Evolutionary conservation across 1,139 yeast genomes (phyloP), one percentile per base, ranked within the genome.

Genomic region (Candida pseudoviswanathii): DNA sequence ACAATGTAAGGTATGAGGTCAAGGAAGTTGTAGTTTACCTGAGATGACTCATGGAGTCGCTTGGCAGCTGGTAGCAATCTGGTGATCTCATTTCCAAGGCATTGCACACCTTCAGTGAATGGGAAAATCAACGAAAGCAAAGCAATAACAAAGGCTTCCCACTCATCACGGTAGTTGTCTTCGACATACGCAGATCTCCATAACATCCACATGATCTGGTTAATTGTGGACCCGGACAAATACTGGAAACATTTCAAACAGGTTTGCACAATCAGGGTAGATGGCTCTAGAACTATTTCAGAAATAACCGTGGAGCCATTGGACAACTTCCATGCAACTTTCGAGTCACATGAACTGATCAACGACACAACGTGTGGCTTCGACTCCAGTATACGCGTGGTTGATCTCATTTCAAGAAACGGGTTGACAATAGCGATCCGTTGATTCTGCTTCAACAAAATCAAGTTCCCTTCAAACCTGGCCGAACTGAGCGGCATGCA

Each of bases 1-100:
- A 85, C 74, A n/a, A 89, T 75, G 53, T 80, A 83, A 1, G 90
- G 89, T 2, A 84, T 66, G 59, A 81, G 65, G 41, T 81, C 81
- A 8, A 70, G 64, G 40, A 82, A 64, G 1, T 75, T 66, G 54
- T 76, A 78, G 50, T 69, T 66, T 43, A 67, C 56, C 27, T 65
- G 58, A 45, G 65, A 58, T 2, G 63, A 48, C 9, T 60, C 58
- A 34, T 67, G 70, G 4, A 80, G 63, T 4, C 44, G 24, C 46
- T 64, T 58, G 0, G 83, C 81, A 46, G 59, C 58, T 0, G 81
- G 77, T 4, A 80, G 52, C 5, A 77, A 53, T 4, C 55, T 45
- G 0, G 83, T 78, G 2, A 81, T 61, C 21, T 64, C 66, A 54
- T 80, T 80, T 2, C 53, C 45, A 1, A 45, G 50, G 4, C 57